A percentile compares a stretch with the other conserved stretches of the same genome.
These are phyloP conservation scores for Tetragonia tetragonoides DNA, from an alignment of 148 eudicot species.

Conservation along the genomic window DNA sequence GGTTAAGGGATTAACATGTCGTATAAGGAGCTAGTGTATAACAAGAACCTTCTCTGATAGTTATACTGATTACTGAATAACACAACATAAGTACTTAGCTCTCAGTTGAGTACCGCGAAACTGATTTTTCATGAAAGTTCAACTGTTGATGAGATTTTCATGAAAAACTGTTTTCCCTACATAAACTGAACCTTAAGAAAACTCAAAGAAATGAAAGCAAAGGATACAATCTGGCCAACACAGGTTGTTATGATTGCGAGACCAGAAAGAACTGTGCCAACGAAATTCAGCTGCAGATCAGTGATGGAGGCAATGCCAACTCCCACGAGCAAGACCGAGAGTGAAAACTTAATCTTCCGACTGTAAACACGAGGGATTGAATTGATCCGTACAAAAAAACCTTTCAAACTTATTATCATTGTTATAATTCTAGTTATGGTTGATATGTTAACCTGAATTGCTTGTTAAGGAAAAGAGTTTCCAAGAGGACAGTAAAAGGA, in stretches of 20 bases:
- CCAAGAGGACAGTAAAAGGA: slow-evolving; percentile 87
- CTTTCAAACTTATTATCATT: too few relatives aligned
- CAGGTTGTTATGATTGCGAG: slow-evolving; percentile 88
- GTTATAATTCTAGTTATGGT: too few relatives aligned
- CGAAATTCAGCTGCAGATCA: slow-evolving; percentile 82
- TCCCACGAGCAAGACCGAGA: slow-evolving; percentile 65
- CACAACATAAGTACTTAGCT: too few relatives aligned
- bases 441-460: slow-evolving; percentile 64
- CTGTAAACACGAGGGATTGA: slow-evolving; percentile 34
- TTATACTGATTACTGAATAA: too few relatives aligned
- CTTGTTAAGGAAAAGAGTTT: slow-evolving; percentile 79
- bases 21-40: neutral
- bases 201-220: neutral
- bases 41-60: too few relatives aligned
- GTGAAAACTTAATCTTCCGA: slow-evolving; percentile 69
- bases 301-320: slow-evolving; percentile 91
- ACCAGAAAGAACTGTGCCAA: slow-evolving; percentile 73
- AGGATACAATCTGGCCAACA: slow-evolving; percentile 92
- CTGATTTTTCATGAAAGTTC: too few relatives aligned
- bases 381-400: neutral
- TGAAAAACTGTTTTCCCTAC: too few relatives aligned
- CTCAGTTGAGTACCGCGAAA: too few relatives aligned
- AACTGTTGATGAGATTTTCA: too few relatives aligned
- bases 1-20: slow-evolving; percentile 20
- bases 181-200: neutral